phyloP scores from a whole-genome alignment of 257 asterid species.

The Rhazya stricta region DNA sequence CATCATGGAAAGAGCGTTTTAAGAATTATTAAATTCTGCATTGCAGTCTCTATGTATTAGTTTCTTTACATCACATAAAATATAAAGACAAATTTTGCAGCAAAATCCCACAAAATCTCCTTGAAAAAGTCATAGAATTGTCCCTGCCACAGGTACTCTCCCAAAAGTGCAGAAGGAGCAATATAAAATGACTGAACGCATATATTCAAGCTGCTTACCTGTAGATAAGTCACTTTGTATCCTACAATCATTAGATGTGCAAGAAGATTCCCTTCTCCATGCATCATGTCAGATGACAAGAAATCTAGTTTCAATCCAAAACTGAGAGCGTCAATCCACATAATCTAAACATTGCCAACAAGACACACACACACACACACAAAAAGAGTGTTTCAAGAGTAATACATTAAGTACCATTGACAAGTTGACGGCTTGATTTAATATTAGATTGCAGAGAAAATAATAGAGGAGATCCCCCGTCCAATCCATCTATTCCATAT shows the following conservation, averaged over 20 bases:
- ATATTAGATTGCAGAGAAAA: slow-evolving; percentile 55
- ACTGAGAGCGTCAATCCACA: slow-evolving; percentile 15
- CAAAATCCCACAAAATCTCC: not conserved
- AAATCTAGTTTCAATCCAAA: slow-evolving; percentile 44
- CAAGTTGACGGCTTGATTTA: slow-evolving; percentile 83
- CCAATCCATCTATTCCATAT: slow-evolving; percentile 93
- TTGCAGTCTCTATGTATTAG: not conserved
- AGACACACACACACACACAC: slow-evolving; percentile 19
- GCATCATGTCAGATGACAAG: slow-evolving; percentile 90
- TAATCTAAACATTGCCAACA: slow-evolving; percentile 22
- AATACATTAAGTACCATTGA: slow-evolving; percentile 47
- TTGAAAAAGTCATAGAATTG: not conserved
- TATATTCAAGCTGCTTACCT: slow-evolving; percentile 49
- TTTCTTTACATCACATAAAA: not conserved
- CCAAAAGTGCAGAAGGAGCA: slow-evolving; percentile 5
- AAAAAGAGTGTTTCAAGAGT: slow-evolving; percentile 14
- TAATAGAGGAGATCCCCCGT: slow-evolving; percentile 91
- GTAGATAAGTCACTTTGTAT: slow-evolving; percentile 71
- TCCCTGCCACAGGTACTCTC: not conserved
- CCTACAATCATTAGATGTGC: slow-evolving; percentile 86
- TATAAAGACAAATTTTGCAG: not conserved
- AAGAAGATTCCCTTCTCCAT: slow-evolving; percentile 90
- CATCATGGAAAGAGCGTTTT: slow-evolving; percentile 16
- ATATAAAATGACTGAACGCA: not conserved
- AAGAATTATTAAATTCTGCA: not conserved